Evolutionary conservation across 169 alveolate genomes (phyloP), one percentile per base, ranked within the genome.

Genomic region (Plasmodium falciparum): DNA sequence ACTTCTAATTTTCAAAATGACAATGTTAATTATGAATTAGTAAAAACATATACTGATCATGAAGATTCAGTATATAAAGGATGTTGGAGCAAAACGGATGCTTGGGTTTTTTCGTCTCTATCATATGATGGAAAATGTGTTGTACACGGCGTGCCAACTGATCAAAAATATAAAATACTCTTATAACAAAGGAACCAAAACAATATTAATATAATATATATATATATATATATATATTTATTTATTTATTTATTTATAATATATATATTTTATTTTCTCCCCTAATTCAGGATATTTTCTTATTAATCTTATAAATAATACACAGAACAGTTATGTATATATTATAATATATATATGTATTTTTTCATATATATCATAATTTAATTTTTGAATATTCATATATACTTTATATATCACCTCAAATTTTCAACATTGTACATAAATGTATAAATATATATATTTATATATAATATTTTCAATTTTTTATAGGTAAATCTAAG

Each of bases 31-130:
- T 43, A 92, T 83, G 22, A 59, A 29, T 56, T 83, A 67, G 89
- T 92, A 49, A 93, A 90, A 74, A 70, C 90, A 45, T 93, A 92
- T 74, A 86, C 91, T 11, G 91, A 83, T 71, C 91, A 83, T 73
- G 97, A 97, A 88, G 98, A 97, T 70, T 88, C 97, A 50, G 96
- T 97, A 24, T 91, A 90, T 69, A 75, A 90, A 13, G 91, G 95
- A 5, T 93, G 80, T 20, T 97, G 98, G 98, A 80, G 95, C 22
- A 94, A 95, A 69, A 88, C 92, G 50, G 98, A 97, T 78, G 97
- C 98, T 6, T 97, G 98, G 98, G 75, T 92, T 47, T 97, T 94
- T 63, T 97, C 96, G 3, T 93, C 97, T n/a, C 93, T 94, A 26
- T 92, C 96, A 43, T 95, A 94, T 67, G 96, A 97, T 73, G 97